Conservation (phyloP, 306 rosid genomes). For the Corylus americana region DNA sequence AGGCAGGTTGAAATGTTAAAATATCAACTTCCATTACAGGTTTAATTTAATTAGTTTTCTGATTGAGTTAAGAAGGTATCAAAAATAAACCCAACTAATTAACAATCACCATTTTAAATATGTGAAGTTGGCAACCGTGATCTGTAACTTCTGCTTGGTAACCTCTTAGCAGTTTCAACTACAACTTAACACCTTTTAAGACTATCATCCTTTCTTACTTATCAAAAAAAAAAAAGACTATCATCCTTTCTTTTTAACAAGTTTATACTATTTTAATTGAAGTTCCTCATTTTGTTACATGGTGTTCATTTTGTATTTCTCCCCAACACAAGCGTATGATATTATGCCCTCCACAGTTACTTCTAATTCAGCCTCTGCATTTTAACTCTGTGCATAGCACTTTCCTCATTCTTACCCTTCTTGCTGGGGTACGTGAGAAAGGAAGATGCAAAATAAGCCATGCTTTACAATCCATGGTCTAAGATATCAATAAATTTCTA, state of each 20-base stretch:
- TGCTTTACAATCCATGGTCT: not conserved
- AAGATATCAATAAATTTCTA: not conserved
- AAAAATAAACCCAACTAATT: not conserved
- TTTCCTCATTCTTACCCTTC: not conserved
- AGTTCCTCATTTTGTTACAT: not conserved
- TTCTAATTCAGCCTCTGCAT: not conserved
- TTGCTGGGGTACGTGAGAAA: not conserved
- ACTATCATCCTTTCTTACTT: not conserved
- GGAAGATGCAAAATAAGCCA: not conserved
- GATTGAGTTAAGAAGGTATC: not conserved
- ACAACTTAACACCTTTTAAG: not conserved
- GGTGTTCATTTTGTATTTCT: not conserved
- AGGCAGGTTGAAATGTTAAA: constrained; percentile 8
- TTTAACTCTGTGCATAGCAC: not conserved
- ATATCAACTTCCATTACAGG: not conserved
- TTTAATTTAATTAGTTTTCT: not conserved
- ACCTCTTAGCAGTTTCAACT: not conserved
- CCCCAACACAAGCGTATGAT: not conserved
- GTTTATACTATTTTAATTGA: not conserved
- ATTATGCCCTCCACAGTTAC: not conserved
- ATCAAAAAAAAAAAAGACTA: not conserved
- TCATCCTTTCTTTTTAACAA: not conserved
- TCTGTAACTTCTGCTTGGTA: not conserved
- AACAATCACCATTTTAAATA: not conserved
- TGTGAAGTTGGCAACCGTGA: not conserved